A percentile compares a stretch with the other conserved stretches of the same genome.
These are phyloP conservation scores for Glomus cerebriforme DNA, from an alignment of 192 early-diverging fungal genomes.

Conservation along the genomic window DNA sequence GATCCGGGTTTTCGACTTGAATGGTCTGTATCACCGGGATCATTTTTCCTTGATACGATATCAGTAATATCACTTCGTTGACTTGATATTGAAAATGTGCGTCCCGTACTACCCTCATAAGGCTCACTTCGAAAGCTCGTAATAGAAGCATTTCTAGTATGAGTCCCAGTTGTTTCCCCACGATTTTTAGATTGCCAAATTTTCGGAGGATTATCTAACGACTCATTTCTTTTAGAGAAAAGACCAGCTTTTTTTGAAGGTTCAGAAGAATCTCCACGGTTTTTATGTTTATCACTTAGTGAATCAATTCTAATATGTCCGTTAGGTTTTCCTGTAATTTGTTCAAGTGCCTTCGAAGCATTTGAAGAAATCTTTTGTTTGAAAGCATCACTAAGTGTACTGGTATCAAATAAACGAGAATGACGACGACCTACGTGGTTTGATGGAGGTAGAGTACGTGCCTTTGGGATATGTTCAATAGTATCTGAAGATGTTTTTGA, in stretches of 20 bases:
- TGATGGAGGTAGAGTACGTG: slow-evolving; percentile 14
- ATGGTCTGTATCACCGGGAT: not conserved
- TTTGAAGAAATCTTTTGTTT: slow-evolving; percentile 14
- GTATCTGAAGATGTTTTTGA: slow-evolving; percentile 15
- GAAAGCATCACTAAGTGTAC: not conserved
- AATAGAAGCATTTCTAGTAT: slow-evolving; percentile 23
- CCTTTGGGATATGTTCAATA: slow-evolving; percentile 13
- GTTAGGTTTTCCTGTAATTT: slow-evolving; percentile 14
- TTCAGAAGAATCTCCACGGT: not conserved
- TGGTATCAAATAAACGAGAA: slow-evolving; percentile 20
- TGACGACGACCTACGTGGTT: slow-evolving; percentile 11
- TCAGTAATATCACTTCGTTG: slow-evolving; percentile 17
- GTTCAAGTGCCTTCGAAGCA: slow-evolving; percentile 19
- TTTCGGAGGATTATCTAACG: slow-evolving; percentile 9
- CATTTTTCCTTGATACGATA: not conserved
- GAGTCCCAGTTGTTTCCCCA: slow-evolving; percentile 3
- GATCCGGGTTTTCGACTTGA: not conserved
- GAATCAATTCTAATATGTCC: not conserved
- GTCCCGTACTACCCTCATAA: not conserved
- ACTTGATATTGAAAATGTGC: slow-evolving; percentile 26
- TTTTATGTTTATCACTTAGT: slow-evolving; percentile 10
- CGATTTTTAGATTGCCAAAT: slow-evolving; percentile 5
- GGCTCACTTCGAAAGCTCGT: slow-evolving; percentile 24
- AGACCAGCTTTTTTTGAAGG: slow-evolving; percentile 9
- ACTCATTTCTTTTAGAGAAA: slow-evolving; percentile 28